Evolutionary conservation across 225 moss, liverwort and hornwort genomes (phyloP).

Genomic region (Antitrichia curtipendula): DNA sequence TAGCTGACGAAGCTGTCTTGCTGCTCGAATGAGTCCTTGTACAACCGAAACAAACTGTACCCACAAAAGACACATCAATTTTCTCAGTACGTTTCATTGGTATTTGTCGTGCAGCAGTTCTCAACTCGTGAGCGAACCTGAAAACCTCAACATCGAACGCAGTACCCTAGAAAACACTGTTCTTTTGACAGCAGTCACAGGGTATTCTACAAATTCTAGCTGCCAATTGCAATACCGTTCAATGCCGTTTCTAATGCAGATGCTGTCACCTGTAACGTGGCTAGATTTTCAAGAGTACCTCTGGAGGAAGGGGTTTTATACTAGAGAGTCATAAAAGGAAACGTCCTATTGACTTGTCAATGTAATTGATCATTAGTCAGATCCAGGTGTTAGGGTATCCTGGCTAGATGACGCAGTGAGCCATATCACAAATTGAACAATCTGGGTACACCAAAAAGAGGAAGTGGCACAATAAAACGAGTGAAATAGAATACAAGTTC

Average conservation of each 20-base stretch:
- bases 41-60: constrained; percentile 93
- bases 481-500: background rate
- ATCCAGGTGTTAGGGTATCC: background rate
- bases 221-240: background rate
- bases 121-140: background rate
- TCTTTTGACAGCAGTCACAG: background rate
- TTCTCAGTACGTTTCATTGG: background rate
- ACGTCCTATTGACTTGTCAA: background rate
- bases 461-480: background rate
- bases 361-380: background rate
- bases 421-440: background rate
- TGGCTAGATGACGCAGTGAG: background rate
- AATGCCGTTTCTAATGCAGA: background rate
- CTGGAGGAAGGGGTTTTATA: background rate
- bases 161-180: background rate
- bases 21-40: constrained; percentile 64
- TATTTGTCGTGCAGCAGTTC: background rate
- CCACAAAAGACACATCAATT: background rate
- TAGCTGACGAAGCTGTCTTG: constrained; percentile 59
- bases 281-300: background rate
- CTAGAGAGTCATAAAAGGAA: background rate
- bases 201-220: background rate
- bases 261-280: background rate
- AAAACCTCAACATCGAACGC: background rate
- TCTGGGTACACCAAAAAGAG: background rate